Conservation (phyloP, 805 yeast genomes). For the Sugiyamaella chiloensis region DNA sequence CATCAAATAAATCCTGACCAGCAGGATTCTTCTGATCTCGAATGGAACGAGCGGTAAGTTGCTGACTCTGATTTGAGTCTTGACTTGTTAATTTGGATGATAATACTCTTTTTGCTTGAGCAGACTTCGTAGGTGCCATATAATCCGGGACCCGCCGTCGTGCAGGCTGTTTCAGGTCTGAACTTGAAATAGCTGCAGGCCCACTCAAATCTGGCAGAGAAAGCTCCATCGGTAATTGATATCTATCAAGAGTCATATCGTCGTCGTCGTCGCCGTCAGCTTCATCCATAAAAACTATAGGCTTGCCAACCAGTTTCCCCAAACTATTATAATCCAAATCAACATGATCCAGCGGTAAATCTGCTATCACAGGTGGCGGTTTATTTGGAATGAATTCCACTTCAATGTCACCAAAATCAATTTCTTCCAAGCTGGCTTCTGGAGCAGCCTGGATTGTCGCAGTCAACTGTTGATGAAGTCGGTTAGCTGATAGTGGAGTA, state of each 20-base stretch:
- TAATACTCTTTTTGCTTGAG: constrained; percentile 15
- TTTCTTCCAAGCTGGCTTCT: not conserved
- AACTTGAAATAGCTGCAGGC: no score
- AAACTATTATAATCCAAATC: constrained; percentile 20
- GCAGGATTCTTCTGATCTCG: not conserved
- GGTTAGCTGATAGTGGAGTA: constrained; percentile 10
- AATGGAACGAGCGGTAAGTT: not conserved
- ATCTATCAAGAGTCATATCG: not conserved
- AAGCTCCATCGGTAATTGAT: no score
- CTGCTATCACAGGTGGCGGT: constrained; percentile 16
- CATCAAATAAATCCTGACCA: not conserved
- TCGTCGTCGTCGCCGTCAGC: not conserved
- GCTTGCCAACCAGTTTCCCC: not conserved
- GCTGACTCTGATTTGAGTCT: no score
- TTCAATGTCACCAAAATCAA: constrained; percentile 14
- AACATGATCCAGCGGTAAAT: constrained; percentile 20
- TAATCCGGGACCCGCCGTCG: constrained; percentile 10
- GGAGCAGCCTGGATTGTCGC: not conserved
- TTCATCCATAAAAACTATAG: constrained; percentile 8
- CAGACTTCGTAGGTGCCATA: constrained; percentile 23
- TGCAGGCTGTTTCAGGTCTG: no score
- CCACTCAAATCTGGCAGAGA: no score
- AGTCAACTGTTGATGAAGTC: not conserved
- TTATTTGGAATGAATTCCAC: constrained; percentile 19
- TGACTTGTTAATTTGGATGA: no score